phyloP scores from a whole-genome alignment of 305 asterid genomes.

The Solanum hybrid region DNA sequence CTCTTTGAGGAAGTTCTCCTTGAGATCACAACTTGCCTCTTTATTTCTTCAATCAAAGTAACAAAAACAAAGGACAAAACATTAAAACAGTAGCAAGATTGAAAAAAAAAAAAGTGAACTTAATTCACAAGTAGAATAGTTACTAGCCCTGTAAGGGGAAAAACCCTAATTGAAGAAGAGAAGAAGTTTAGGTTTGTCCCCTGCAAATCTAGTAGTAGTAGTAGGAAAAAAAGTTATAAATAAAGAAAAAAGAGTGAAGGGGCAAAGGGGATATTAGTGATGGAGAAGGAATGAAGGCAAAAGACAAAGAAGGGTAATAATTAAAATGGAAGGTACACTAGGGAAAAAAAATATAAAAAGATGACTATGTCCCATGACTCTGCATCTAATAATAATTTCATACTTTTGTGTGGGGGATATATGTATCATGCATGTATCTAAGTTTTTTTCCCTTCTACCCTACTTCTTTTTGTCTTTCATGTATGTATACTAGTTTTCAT shows the following conservation, averaged over 20 bases:
- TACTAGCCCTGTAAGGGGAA: slow-evolving; percentile 8
- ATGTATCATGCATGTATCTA: slow-evolving; percentile 6
- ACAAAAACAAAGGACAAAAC: background rate
- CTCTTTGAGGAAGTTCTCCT: slow-evolving; percentile 25
- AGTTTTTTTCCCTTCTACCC: background rate
- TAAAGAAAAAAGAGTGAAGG: slow-evolving; percentile 11
- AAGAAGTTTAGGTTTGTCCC: slow-evolving; percentile 10
- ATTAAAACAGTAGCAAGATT: slow-evolving; percentile 10
- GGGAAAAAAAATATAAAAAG: slow-evolving; percentile 30
- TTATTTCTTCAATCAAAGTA: slow-evolving; percentile 23
- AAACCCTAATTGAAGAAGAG: slow-evolving; percentile 55
- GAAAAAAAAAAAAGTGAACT: slow-evolving; percentile 4
- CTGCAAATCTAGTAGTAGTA: slow-evolving; percentile 23
- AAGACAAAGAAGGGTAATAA: slow-evolving; percentile 47
- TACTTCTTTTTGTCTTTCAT: background rate
- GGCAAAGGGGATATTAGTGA: slow-evolving; percentile 57
- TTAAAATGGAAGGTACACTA: slow-evolving; percentile 58
- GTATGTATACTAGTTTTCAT: background rate
- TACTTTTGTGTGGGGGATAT: slow-evolving; percentile 22
- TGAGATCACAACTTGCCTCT: slow-evolving; percentile 13
- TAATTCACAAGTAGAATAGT: background rate
- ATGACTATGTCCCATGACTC: slow-evolving; percentile 30
- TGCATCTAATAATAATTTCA: slow-evolving; percentile 34
- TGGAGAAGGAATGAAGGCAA: slow-evolving; percentile 52
- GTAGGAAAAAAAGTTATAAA: background rate